A percentile compares a stretch with the other conserved stretches of the same genome.
Evolutionary conservation across 495 filamentous ascomycete genomes (phyloP).

Genomic region (Parathielavia appendiculata): DNA sequence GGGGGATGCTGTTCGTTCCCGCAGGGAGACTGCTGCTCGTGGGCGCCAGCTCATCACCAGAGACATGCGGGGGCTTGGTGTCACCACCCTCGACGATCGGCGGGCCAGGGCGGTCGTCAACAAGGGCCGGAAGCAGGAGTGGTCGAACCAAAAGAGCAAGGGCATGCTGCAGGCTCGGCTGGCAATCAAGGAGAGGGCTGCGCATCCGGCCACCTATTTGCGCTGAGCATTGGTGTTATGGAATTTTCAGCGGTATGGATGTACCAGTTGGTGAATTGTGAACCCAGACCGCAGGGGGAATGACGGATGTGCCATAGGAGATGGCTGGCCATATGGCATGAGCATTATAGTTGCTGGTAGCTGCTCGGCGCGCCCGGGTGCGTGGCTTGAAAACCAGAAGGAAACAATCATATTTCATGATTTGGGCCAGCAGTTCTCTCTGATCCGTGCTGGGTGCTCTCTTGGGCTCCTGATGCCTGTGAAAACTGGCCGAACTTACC

Average conservation of each 20-base stretch:
- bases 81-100: constrained; percentile 17
- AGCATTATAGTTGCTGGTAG: too few species aligned
- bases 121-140: constrained; percentile 29
- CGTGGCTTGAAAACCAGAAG: too few species aligned
- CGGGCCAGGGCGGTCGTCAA: constrained; percentile 17
- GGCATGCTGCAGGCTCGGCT: constrained; percentile 19
- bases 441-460: too few species aligned
- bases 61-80: constrained; percentile 26
- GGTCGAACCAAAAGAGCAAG: constrained; percentile 20
- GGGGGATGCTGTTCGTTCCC: constrained; percentile 3
- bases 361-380: too few species aligned
- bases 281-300: too few species aligned
- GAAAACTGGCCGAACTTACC: too few species aligned
- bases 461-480: too few species aligned
- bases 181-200: constrained; percentile 31
- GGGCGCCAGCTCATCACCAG: constrained; percentile 25
- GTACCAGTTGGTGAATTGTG: too few species aligned
- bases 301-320: too few species aligned
- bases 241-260: background rate
- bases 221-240: constrained; percentile 14
- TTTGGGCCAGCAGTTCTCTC: too few species aligned
- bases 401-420: too few species aligned
- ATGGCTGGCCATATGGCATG: too few species aligned
- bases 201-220: constrained; percentile 29
- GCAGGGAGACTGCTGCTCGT: constrained; percentile 10